Base-by-base conservation (phyloP, 768 basidiomycete species). In the Chiua virens region DNA sequence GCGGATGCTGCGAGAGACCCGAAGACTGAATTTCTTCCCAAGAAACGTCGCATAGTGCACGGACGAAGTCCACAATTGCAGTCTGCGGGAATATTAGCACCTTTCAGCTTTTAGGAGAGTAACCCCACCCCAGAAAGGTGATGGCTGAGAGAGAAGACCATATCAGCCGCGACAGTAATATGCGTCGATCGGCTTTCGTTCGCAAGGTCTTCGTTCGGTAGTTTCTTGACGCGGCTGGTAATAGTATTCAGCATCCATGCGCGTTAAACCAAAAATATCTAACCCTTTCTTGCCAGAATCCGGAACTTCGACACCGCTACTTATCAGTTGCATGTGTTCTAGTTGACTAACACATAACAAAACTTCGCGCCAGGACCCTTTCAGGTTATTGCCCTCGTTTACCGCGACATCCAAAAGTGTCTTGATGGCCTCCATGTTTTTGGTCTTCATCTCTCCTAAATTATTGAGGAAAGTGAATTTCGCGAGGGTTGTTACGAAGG, bases 1-100 rank as follows among this genome's bases (percentile, higher is more conserved):
- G 85, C 1, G 97, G 96, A 66, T 93, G 89, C 54, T 95, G 87
- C 4, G 96, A 96, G 25, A 93, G 73, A 17, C 94, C 94, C 0
- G 97, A 98, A 1, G 94, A 95, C 68, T 97, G 93, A 34, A 99
- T 99, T 71, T 99, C 97, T 68, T 98, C 93, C 96, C 96, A 98
- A 35, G 97, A 99, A 34, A 99, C 90, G 61, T 96, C 92, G 65
- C 92, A 92, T 5, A 99, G 76, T 3, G 97, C 94, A 69, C 87
- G 89, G 4, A 98, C 97, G 58, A 99, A 99, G 68, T 98, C 92
- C 34, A 98, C 92, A 57, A 99, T 99, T 10, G 97, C 97, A 23
- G 85, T 89, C 95, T 98, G 60, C 4, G 43, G 13, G 22, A 43
- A 28, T 14, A 27, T 67, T 11, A 59, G 35, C 52, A 54, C 43